Evolutionary conservation across 352 stramenopile species (phyloP).

Genomic region (Aphanomyces astaci): DNA sequence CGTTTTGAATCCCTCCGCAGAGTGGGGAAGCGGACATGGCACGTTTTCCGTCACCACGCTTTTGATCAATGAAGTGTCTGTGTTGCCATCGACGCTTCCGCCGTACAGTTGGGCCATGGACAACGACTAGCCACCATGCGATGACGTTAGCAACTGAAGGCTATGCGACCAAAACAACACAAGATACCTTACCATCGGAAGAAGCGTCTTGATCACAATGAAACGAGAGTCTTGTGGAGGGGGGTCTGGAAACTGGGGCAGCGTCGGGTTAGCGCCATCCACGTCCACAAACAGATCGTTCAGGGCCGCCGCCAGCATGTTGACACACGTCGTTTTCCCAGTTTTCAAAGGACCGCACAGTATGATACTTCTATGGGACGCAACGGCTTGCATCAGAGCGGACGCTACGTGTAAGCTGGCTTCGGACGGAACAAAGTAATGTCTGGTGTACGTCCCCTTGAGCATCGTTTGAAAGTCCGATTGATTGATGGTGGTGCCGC

Average conservation of each 20-base stretch:
- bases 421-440: neutral
- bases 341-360: slow-evolving; percentile 10
- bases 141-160: no score
- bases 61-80: slow-evolving; percentile 33
- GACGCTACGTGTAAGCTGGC: neutral
- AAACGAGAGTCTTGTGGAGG: neutral
- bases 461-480: slow-evolving; percentile 2
- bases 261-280: neutral
- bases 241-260: neutral
- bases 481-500: no score
- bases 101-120: slow-evolving; percentile 37
- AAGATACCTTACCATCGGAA: slow-evolving; percentile 3
- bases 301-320: neutral
- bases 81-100: slow-evolving; percentile 32
- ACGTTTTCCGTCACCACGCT: slow-evolving; percentile 26
- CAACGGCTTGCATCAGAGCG: neutral
- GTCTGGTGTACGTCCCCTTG: neutral
- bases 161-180: neutral
- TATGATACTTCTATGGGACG: neutral
- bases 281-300: slow-evolving; percentile 4
- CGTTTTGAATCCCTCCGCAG: slow-evolving; percentile 28
- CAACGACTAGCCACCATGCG: slow-evolving; percentile 8
- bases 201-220: neutral
- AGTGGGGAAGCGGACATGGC: slow-evolving; percentile 16
- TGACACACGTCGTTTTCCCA: slow-evolving; percentile 9